phyloP scores from a whole-genome alignment of 1,139 yeast species.

The Suhomyces guaymorum region DNA sequence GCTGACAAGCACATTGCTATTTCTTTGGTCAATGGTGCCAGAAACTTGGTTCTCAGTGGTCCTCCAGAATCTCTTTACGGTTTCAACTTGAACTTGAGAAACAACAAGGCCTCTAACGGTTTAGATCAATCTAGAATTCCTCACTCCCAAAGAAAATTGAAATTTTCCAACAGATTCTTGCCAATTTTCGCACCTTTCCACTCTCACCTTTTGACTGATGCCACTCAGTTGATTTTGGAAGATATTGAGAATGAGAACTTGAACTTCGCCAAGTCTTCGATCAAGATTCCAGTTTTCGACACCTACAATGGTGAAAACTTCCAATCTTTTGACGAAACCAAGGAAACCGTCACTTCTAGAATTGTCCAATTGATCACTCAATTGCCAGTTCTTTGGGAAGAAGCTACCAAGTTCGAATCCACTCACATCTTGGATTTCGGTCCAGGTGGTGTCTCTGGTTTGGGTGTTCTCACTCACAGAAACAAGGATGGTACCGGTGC shows the following conservation, averaged over 20 bases:
- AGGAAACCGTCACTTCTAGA: constrained; percentile 58
- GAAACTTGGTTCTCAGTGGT: constrained; percentile 93
- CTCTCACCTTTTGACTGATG: constrained; percentile 76
- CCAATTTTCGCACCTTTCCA: constrained; percentile 98
- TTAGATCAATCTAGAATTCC: constrained; percentile 95
- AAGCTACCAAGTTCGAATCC: constrained; percentile 74
- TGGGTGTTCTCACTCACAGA: constrained; percentile 93
- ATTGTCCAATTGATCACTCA: constrained; percentile 80
- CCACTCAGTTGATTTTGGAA: constrained; percentile 62
- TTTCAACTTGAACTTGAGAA: constrained; percentile 85
- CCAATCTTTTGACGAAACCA: constrained; percentile 39
- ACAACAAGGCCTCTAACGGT: constrained; percentile 92
- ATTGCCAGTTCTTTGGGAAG: constrained; percentile 93
- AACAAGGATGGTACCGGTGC: constrained; percentile 99
- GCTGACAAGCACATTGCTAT: constrained; percentile 85
- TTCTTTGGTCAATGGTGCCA: constrained; percentile 91
- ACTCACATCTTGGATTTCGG: constrained; percentile 96
- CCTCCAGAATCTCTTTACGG: constrained; percentile 99
- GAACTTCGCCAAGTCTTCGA: constrained; percentile 52
- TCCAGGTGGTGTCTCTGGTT: constrained; percentile 97
- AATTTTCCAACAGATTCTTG: constrained; percentile 88
- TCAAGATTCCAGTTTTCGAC: constrained; percentile 87
- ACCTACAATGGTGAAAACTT: constrained; percentile 84
- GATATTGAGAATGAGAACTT: constrained; percentile 60
- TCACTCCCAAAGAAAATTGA: constrained; percentile 86